Evolutionary conservation across 2,329 filamentous ascomycete genomes (phyloP).

Genomic region (Monilinia fructigena): DNA sequence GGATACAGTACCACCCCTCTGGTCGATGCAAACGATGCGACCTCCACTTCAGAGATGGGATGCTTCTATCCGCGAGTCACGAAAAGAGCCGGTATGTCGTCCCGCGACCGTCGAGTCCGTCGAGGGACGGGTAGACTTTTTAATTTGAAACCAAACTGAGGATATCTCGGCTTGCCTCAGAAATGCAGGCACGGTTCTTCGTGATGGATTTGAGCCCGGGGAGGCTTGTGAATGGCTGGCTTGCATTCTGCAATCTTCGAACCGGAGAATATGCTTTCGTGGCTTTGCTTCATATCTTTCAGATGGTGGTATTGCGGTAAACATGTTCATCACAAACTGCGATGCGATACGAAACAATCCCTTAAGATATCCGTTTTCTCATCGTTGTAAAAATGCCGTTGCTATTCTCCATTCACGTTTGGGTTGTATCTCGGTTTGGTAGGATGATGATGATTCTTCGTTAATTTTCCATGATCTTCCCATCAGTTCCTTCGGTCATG

Average conservation of each 20-base stretch:
- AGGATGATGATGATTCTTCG: background rate
- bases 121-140: conserved; percentile 4
- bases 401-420: conserved; percentile 3
- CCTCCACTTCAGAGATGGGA: background rate
- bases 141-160: conserved; percentile 35
- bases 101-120: conserved; percentile 6
- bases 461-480: background rate
- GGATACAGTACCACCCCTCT: conserved; percentile 1
- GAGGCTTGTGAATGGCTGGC: background rate
- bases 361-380: background rate
- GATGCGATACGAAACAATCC: conserved; percentile 21
- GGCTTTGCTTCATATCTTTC: conserved; percentile 11
- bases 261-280: conserved; percentile 10
- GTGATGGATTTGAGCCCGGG: conserved; percentile 6
- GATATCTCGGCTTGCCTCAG: conserved; percentile 33
- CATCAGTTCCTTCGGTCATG: background rate
- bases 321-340: conserved; percentile 32
- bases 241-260: background rate
- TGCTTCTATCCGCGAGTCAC: conserved; percentile 15
- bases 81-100: background rate
- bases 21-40: conserved; percentile 1
- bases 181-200: conserved; percentile 16
- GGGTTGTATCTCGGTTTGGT: background rate
- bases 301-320: conserved; percentile 18
- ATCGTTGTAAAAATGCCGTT: conserved; percentile 5